Evolutionary conservation across 2,329 filamentous ascomycete genomes (phyloP).

Genomic region (Phialophora expanda): DNA sequence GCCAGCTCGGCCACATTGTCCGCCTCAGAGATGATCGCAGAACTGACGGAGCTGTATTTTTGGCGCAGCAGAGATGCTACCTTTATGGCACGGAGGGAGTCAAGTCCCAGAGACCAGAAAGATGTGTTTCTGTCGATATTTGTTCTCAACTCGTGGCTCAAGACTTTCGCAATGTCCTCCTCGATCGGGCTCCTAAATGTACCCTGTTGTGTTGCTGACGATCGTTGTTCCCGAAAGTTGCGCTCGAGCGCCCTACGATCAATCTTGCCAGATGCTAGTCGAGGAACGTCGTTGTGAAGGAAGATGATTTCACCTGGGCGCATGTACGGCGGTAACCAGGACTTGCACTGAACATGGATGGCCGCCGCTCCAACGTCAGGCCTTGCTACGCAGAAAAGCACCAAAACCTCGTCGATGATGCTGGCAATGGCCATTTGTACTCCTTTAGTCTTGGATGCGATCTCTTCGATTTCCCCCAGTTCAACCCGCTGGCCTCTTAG

Average conservation of each 20-base stretch:
- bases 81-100: constrained; percentile 68
- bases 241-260: constrained; percentile 68
- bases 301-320: constrained; percentile 72
- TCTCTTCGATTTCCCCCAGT: constrained; percentile 77
- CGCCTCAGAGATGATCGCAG: constrained; percentile 66
- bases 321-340: constrained; percentile 85
- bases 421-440: constrained; percentile 71
- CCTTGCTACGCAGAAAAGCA: constrained; percentile 73
- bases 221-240: constrained; percentile 32
- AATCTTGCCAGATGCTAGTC: constrained; percentile 81
- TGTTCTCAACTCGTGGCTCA: constrained; percentile 52
- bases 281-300: constrained; percentile 68
- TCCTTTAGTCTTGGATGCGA: constrained; percentile 63
- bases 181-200: constrained; percentile 32
- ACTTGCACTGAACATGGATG: constrained; percentile 66
- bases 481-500: constrained; percentile 82
- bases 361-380: constrained; percentile 46
- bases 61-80: constrained; percentile 69
- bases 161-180: constrained; percentile 47
- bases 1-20: constrained; percentile 50
- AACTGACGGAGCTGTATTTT: constrained; percentile 61
- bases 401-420: constrained; percentile 70
- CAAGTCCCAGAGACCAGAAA: constrained; percentile 64
- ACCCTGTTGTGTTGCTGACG: neutral
- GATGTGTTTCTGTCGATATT: constrained; percentile 48